Base-by-base conservation (phyloP, 2,329 filamentous ascomycete species). In the Diaporthe destruens region DNA sequence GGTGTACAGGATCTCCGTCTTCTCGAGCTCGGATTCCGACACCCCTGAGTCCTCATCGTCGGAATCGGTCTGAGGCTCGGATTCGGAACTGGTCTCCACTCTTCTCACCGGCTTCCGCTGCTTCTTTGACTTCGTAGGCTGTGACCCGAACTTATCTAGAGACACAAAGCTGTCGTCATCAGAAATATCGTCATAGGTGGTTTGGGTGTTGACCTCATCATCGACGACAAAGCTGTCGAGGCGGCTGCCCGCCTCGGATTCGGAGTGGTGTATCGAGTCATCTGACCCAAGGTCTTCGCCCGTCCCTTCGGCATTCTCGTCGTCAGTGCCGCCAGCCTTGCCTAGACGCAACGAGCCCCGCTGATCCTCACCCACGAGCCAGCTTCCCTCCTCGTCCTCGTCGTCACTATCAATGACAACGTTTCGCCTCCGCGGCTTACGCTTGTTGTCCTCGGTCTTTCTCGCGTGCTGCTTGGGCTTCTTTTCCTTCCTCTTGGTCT, bases 301-400 rank as follows among this genome's bases (percentile, higher is more conserved):
- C 4, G 92, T 94, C 2, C 94, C 94, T 79, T 97, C 95, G 2
- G 93, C 94, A 79, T 98, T 90, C 80, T 97, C 94, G 75, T 97
- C 94, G 68, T 94, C 93, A n/a, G 90, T 89, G 5, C 93, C 94
- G n/a, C 94, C 94, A 56, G 93, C 93, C 79, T 91, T 93, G 61
- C 93, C 94, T 20, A 95, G 85, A n/a, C 85, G 85, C 5, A 91
- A 79, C 0, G 86, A 79, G 0, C 87, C 86, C 56, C 88, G 90
- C 78, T 96, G 86, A 12, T 89, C 86, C 72, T 93, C 91, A 0
- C 90, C 87, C 4, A 95, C 93, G 54, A 97, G 85, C 95, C 95
- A 97, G 76, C 93, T 92, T 16, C 90, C 94, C 72, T 93, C 90
- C 7, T 88, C 90, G 29, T 90, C 85, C 75, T 91, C 89, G 71